phyloP scores from a whole-genome alignment of 192 early-diverging fungal species.

The Piromyces finnis region DNA sequence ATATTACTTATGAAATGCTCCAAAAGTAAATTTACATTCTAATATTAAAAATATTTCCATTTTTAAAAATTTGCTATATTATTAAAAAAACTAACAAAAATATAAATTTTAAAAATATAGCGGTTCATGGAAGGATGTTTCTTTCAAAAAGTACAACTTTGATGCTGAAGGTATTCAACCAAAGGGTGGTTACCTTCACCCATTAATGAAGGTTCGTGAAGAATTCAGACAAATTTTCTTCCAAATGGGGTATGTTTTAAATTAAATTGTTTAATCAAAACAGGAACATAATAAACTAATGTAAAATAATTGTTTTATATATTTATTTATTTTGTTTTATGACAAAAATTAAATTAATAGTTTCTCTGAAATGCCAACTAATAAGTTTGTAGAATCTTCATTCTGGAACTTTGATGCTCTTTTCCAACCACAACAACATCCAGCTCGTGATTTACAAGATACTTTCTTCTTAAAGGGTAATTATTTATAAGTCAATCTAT shows the following conservation, averaged over 20 bases:
- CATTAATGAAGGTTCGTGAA: constrained; percentile 96
- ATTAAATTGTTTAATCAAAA: not conserved
- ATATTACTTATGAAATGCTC: constrained; percentile 87
- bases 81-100: not conserved
- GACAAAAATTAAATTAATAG: constrained; percentile 1
- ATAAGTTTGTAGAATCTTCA: constrained; percentile 86
- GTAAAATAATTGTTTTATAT: not conserved
- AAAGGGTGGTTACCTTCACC: constrained; percentile 78
- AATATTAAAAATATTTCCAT: too few relatives aligned
- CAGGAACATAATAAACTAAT: not conserved
- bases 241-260: constrained; percentile 60
- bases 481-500: too few relatives aligned
- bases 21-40: constrained; percentile 18
- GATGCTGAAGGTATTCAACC: constrained; percentile 67
- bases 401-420: constrained; percentile 99
- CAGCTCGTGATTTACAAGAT: constrained; percentile 71
- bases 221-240: constrained; percentile 99
- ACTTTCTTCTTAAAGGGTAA: constrained; percentile 58
- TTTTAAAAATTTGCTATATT: not conserved
- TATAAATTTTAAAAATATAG: constrained; percentile 9
- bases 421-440: constrained; percentile 98
- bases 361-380: constrained; percentile 98
- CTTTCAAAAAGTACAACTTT: constrained; percentile 99
- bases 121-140: constrained; percentile 83
- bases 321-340: not conserved